Evolutionary conservation across 2,329 filamentous ascomycete genomes (phyloP).

Genomic region (Coniella vitis): DNA sequence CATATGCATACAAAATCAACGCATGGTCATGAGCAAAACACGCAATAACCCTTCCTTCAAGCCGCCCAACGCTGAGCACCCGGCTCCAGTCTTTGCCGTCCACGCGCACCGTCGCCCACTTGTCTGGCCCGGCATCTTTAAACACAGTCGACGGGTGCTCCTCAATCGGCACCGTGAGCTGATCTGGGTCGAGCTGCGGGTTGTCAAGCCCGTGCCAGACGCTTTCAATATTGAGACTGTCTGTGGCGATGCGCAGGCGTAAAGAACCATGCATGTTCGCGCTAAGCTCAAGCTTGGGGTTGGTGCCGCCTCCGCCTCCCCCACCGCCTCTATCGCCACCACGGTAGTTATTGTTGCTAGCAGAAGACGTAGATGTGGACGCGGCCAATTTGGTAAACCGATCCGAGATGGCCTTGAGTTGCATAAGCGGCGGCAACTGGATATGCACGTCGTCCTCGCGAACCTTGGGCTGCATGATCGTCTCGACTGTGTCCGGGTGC

Average conservation of each 20-base stretch:
- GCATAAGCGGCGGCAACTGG: slow-evolving; percentile 75
- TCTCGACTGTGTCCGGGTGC: slow-evolving; percentile 74
- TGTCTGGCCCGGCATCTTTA: slow-evolving; percentile 67
- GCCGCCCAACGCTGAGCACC: slow-evolving; percentile 83
- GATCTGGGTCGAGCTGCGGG: slow-evolving; percentile 74
- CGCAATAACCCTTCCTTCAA: slow-evolving; percentile 88
- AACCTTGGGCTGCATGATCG: slow-evolving; percentile 86
- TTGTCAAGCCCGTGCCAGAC: slow-evolving; percentile 83
- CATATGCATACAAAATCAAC: slow-evolving; percentile 75
- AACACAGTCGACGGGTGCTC: slow-evolving; percentile 80
- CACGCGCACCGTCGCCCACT: slow-evolving; percentile 84
- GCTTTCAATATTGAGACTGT: slow-evolving; percentile 77
- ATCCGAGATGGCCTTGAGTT: slow-evolving; percentile 90
- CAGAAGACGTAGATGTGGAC: slow-evolving; percentile 14
- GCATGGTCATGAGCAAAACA: slow-evolving; percentile 80
- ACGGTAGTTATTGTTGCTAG: slow-evolving; percentile 18
- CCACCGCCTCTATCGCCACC: slow-evolving; percentile 1
- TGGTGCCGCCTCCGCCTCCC: slow-evolving; percentile 16
- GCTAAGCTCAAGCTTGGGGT: slow-evolving; percentile 72
- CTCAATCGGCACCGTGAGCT: slow-evolving; percentile 64
- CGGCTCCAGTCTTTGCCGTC: slow-evolving; percentile 92
- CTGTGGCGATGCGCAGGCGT: slow-evolving; percentile 71
- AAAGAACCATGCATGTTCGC: slow-evolving; percentile 94
- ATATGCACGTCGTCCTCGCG: slow-evolving; percentile 93
- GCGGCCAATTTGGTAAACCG: slow-evolving; percentile 81